Percentiles rank a stretch among this genome's conserved stretches.
phyloP scores from a whole-genome alignment of 257 asterid genomes.

The Knoxia roxburghii region DNA sequence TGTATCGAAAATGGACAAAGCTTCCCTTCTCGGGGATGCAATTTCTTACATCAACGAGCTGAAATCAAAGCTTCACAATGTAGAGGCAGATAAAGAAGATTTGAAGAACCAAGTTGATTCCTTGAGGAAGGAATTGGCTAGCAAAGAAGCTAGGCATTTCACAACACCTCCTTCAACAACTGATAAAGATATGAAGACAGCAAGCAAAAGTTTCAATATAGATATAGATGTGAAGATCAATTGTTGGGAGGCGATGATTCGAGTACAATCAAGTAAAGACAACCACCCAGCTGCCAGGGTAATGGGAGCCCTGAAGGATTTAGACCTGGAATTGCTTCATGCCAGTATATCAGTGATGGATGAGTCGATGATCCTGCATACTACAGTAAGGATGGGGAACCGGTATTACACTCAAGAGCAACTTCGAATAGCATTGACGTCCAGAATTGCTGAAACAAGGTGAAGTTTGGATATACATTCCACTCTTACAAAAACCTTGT shows the following conservation, averaged over 20 bases:
- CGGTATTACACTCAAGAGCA: conserved; percentile 57
- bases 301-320: conserved; percentile 63
- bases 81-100: conserved; percentile 48
- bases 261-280: conserved; percentile 60
- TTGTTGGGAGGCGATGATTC: conserved; percentile 67
- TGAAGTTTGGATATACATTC: conserved; percentile 14
- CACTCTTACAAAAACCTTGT: not conserved
- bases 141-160: conserved; percentile 22
- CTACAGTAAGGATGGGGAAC: conserved; percentile 76
- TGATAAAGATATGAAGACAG: conserved; percentile 20
- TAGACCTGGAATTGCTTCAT: conserved; percentile 64
- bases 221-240: conserved; percentile 72
- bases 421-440: conserved; percentile 55
- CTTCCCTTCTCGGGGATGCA: conserved; percentile 87
- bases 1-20: conserved; percentile 88
- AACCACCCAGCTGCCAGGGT: conserved; percentile 84
- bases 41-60: conserved; percentile 68
- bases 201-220: conserved; percentile 23
- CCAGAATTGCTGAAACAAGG: conserved; percentile 41
- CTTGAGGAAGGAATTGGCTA: conserved; percentile 41
- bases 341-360: conserved; percentile 76
- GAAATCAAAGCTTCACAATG: conserved; percentile 45
- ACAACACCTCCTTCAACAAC: conserved; percentile 15
- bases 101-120: conserved; percentile 42
- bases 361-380: conserved; percentile 81